Conservation (phyloP, 371 early-diverging fungal species). For the Lichtheimia ramosa region DNA sequence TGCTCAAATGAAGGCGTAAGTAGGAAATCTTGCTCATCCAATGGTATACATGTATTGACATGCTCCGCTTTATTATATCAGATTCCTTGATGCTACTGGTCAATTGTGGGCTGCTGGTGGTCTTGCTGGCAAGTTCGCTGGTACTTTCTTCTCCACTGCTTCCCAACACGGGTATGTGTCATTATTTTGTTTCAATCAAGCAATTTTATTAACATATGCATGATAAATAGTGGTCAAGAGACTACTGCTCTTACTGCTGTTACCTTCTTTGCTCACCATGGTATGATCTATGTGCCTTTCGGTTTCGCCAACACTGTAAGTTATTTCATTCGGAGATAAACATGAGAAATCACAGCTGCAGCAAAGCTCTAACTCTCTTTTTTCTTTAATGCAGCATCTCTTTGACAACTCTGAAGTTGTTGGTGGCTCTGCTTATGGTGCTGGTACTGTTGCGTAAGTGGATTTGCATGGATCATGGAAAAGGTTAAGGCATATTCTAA, state of each 20-base stretch:
- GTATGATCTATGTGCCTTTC: slow-evolving; percentile 70
- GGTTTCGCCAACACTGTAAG: slow-evolving; percentile 42
- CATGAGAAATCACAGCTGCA: not conserved
- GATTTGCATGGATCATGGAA: not conserved
- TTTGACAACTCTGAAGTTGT: slow-evolving; percentile 39
- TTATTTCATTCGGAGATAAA: not conserved
- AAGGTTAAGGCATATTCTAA: not conserved
- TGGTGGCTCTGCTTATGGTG: slow-evolving; percentile 74
- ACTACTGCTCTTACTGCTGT: slow-evolving; percentile 65
- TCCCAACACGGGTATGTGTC: slow-evolving; percentile 50
- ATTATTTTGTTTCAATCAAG: no score
- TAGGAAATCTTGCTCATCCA: no score
- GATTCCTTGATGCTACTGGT: slow-evolving; percentile 64
- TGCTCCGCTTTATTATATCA: no score
- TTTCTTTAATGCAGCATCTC: slow-evolving; percentile 15
- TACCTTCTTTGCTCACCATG: slow-evolving; percentile 70
- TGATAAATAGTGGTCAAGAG: slow-evolving; percentile 55
- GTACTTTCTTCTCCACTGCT: slow-evolving; percentile 68
- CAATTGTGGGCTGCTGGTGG: slow-evolving; percentile 64
- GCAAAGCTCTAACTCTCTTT: not conserved
- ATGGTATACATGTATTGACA: no score
- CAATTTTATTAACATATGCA: no score
- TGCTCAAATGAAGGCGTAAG: slow-evolving; percentile 46
- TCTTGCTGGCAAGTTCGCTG: slow-evolving; percentile 63
- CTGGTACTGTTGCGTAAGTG: slow-evolving; percentile 50